phyloP scores from a whole-genome alignment of 2,329 filamentous ascomycete genomes.

The Grosmannia penicillata region DNA sequence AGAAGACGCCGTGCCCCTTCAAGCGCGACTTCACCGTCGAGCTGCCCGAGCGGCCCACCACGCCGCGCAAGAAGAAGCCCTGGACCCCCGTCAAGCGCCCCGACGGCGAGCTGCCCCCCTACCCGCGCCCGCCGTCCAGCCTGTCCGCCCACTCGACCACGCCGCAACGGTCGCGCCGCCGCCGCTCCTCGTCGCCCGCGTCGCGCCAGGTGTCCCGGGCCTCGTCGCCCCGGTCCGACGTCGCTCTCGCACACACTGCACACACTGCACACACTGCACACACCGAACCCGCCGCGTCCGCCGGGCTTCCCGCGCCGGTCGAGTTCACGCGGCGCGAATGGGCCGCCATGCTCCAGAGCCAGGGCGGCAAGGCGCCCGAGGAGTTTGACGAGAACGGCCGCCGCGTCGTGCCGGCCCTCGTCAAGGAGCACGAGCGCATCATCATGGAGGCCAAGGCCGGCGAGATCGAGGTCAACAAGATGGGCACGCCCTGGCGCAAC shows the following conservation, averaged over 20 bases:
- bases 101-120: conserved; percentile 13
- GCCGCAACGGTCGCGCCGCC: background rate
- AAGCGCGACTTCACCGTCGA: conserved; percentile 60
- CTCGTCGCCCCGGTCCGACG: background rate
- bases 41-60: conserved; percentile 52
- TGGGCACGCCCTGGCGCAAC: conserved; percentile 10
- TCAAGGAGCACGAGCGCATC: conserved; percentile 11
- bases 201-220: background rate
- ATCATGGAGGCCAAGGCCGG: conserved; percentile 10
- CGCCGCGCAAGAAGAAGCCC: conserved; percentile 50
- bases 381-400: conserved; percentile 10
- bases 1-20: conserved; percentile 81
- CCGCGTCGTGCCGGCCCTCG: conserved; percentile 8
- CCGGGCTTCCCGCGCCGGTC: background rate
- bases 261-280: no score
- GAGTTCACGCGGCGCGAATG: conserved; percentile 9
- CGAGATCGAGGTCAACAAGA: conserved; percentile 10
- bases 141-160: background rate
- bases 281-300: no score
- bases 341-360: conserved; percentile 8
- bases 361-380: conserved; percentile 1
- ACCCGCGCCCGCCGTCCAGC: conserved; percentile 7
- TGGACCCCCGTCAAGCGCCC: conserved; percentile 41
- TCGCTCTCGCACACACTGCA: no score
- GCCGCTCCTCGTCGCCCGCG: background rate